Evolutionary conservation across 495 filamentous ascomycete genomes (phyloP).

Genomic region (Cercophora sp.): DNA sequence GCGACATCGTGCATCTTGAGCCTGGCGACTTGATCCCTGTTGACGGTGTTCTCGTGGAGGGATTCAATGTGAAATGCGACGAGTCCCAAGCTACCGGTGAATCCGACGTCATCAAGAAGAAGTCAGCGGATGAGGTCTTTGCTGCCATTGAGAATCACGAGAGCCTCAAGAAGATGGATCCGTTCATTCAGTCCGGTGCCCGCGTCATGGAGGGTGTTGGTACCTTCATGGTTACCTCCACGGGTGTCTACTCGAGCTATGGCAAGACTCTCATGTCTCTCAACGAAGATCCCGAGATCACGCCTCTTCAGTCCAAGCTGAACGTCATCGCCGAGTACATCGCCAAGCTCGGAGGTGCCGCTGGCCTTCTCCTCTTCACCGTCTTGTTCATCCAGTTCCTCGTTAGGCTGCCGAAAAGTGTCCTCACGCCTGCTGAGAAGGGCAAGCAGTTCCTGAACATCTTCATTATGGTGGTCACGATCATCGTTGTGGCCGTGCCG

Average conservation of each 20-base stretch:
- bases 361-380: conserved; percentile 79
- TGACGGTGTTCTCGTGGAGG: conserved; percentile 67
- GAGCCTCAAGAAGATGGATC: conserved; percentile 77
- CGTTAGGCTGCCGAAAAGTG: conserved; percentile 54
- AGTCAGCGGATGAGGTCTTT: conserved; percentile 71
- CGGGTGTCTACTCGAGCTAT: conserved; percentile 81
- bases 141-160: conserved; percentile 72
- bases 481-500: conserved; percentile 92
- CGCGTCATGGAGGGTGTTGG: conserved; percentile 92
- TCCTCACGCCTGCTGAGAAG: conserved; percentile 60
- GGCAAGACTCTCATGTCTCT: conserved; percentile 94
- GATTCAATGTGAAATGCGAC: conserved; percentile 74
- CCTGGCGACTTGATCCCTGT: conserved; percentile 74
- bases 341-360: conserved; percentile 82
- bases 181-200: conserved; percentile 88
- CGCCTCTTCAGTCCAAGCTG: conserved; percentile 90
- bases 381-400: conserved; percentile 93
- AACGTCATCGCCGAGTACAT: conserved; percentile 90
- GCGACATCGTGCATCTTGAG: conserved; percentile 69
- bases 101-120: conserved; percentile 75
- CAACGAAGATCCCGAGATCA: conserved; percentile 84
- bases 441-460: conserved; percentile 86
- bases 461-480: conserved; percentile 91
- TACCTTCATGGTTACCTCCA: conserved; percentile 80
- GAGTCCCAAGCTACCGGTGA: conserved; percentile 84